Evolutionary conservation across 108 stramenopile genomes (phyloP).

Genomic region (Fragilariopsis cylindrus): DNA sequence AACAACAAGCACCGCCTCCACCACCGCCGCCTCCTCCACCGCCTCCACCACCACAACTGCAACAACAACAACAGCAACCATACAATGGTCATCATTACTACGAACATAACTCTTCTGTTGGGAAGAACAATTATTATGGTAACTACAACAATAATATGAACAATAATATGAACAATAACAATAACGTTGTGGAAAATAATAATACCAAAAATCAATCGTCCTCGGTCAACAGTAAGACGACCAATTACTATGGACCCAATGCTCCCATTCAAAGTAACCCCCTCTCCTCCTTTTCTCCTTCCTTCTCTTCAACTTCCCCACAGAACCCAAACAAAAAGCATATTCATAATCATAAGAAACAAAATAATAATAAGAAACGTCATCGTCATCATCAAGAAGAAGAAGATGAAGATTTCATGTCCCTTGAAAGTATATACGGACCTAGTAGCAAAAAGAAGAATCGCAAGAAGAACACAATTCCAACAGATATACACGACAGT

Average conservation of each 20-base stretch:
- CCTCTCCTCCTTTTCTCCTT: constrained; percentile 14
- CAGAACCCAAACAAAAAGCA: constrained; percentile 12
- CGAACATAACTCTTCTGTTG: constrained; percentile 1
- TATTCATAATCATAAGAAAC: constrained; percentile 3
- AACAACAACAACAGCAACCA: constrained; percentile 8
- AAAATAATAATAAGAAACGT: constrained; percentile 5
- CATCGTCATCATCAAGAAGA: constrained; percentile 2
- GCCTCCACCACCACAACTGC: background rate
- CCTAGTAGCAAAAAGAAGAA: constrained; percentile 10
- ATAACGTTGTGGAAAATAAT: background rate
- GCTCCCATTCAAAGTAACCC: constrained; percentile 8
- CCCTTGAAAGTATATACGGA: constrained; percentile 2
- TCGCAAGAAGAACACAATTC: constrained; percentile 17
- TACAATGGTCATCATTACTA: background rate
- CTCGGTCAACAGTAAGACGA: no score
- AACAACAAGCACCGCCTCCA: background rate
- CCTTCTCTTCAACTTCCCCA: background rate
- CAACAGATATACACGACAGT: constrained; percentile 1
- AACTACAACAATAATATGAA: background rate
- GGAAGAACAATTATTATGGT: background rate
- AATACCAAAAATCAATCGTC: background rate
- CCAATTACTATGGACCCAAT: constrained; percentile 28
- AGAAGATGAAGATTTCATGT: constrained; percentile 11
- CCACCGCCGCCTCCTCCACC: background rate
- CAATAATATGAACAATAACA: background rate